Percentiles rank a stretch among this genome's conserved stretches.
phyloP scores from a whole-genome alignment of 2,329 filamentous ascomycete genomes.

The Clonostachys rhizophaga region DNA sequence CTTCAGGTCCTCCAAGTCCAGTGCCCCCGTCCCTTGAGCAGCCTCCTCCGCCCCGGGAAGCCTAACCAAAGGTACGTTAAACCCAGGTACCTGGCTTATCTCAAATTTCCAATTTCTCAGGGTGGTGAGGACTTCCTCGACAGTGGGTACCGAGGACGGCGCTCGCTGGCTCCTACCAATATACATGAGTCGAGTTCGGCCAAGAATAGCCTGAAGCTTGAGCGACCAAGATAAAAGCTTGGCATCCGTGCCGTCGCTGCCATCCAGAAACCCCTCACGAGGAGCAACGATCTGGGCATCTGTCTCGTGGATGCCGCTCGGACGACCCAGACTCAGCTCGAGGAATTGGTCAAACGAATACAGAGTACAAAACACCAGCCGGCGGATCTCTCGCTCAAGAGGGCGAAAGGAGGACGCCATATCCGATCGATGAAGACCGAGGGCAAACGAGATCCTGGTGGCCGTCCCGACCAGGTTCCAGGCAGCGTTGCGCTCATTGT shows the following conservation, averaged over 20 bases:
- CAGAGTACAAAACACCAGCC: constrained; percentile 27
- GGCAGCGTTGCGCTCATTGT: constrained; percentile 29
- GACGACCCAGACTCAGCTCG: constrained; percentile 25
- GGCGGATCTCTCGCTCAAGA: constrained; percentile 23
- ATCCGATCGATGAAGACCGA: constrained; percentile 21
- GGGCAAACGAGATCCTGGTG: constrained; percentile 20
- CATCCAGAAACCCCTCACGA: constrained; percentile 16
- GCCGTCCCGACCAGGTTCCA: constrained; percentile 26
- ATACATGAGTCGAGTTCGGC: constrained; percentile 14
- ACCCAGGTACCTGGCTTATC: constrained; percentile 8
- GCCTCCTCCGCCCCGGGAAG: constrained; percentile 1
- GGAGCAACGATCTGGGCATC: constrained; percentile 25
- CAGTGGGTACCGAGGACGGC: not conserved
- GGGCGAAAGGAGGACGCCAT: constrained; percentile 21
- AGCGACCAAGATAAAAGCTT: constrained; percentile 20
- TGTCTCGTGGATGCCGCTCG: constrained; percentile 23
- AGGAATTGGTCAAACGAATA: constrained; percentile 29
- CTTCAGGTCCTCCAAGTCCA: constrained; percentile 16
- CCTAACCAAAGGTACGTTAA: constrained; percentile 12
- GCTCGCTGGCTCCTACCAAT: not conserved
- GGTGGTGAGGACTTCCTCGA: constrained; percentile 11
- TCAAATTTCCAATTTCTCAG: constrained; percentile 15
- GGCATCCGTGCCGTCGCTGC: constrained; percentile 16
- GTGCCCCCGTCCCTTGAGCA: not conserved
- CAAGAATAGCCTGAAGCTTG: constrained; percentile 19